Base-by-base conservation (phyloP, 139 green algal species). In the Auxenochlorella pyrenoidosa region DNA sequence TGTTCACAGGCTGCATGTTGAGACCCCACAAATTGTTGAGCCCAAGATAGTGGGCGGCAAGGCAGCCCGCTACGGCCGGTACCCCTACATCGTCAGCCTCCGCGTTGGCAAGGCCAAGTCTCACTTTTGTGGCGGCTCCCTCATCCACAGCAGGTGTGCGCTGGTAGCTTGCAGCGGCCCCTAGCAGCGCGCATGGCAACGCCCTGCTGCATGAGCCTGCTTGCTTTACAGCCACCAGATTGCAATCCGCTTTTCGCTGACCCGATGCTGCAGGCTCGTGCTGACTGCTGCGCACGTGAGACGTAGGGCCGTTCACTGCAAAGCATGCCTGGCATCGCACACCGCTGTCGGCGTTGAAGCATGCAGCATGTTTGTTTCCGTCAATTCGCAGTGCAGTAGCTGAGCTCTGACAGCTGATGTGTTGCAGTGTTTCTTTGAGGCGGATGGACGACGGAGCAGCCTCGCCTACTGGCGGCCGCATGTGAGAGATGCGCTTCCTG, bases 251-350 rank as follows among this genome's bases (percentile, higher is more conserved):
- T 2, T 59, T 44, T n/a, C 70, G 13, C 2, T 51, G 36, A 8
- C 6, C 21, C 73, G 4, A 5, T 26, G 26, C 1, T 82, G 44
- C 76, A 82, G 76, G 76, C 47, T 68, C 16, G 44, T 82, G 16
- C 78, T 83, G 15, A 83, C 78, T 38, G 78, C 78, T 5, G 78
- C 78, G 1, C 78, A 83, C 8, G 78, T 83, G 78, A 82, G 76
- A 3, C 30, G 2, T 13, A 2, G 38, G 10, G 1, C 2, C 34
- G 36, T 8, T 3, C 21, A 5, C 2, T 3, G 2, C 10, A 3
- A 15, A 5, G 4, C 4, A 40, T 24, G 28, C 28, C 4, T 73
- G 28, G 65, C 16, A 38, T 40, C 30, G 26, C 28, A 24, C 59
- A 68, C 47, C 12, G 12, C 6, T 30, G 18, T 16, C 3, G 5